Evolutionary conservation across 257 asterid genomes (phyloP), one percentile per base, ranked within the genome.

Genomic region (Salvia hispanica): DNA sequence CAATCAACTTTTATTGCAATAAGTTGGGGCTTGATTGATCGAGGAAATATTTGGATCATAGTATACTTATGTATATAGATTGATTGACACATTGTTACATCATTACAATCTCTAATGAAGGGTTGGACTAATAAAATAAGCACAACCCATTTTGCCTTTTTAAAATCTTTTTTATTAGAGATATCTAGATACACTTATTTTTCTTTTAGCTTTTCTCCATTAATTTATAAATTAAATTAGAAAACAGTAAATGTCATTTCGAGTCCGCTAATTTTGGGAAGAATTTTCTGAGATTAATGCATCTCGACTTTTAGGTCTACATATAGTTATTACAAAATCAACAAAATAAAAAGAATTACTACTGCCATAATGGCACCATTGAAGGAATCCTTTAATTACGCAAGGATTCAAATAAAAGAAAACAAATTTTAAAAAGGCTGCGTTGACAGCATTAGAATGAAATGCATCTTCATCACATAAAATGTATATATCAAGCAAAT

Each of bases 1-100:
- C 52, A 14, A 14, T 21, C 43, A 21, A n/a, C 60, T 70, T 70
- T 71, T 14, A 8, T n/a, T 18, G 66, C 67, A 68, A 61, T 62
- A 21, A 62, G 44, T 68, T 58, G 6, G 4, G 52, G 21, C n/a
- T 64, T 45, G 4, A 13, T 44, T 18, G 54, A 52, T 50, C 51
- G 11, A 4, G n/a, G 37, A 6, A 2, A n/a, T 33, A 9, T 58
- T 47, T 21, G 33, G 50, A 33, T 43, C 40, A 7, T 16, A 25
- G 40, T 12, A 34, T 12, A 55, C 5, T 10, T 55, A 55, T 37
- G 7, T 37, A 37, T 2, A 7, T 65, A 43, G 47, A 45, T 46
- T 28, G 6, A 45, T 15, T 64, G 33, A 31, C 46, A 64, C 54
- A 55, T 31, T 58, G 31, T 58, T 3, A 44, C 16, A 60, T 15